Conservation (phyloP, 768 basidiomycete genomes). For the Xerocomellus amylosporus region DNA sequence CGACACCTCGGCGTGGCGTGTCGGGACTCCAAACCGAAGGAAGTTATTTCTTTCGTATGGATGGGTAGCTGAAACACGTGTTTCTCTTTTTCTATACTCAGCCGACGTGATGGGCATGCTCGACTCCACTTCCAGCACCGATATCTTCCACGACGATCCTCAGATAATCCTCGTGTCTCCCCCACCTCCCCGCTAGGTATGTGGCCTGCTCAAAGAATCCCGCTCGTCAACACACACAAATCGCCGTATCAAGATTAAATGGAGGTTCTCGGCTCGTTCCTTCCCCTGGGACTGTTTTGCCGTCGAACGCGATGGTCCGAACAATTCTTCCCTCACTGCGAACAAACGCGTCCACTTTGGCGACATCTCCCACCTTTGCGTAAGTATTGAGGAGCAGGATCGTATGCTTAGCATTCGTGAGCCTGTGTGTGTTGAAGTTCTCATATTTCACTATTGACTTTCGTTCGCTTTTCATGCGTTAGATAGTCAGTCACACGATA, state of each 20-base stretch:
- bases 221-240: slow-evolving; percentile 93
- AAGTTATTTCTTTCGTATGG: neutral
- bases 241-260: slow-evolving; percentile 96
- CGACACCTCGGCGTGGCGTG: slow-evolving; percentile 15
- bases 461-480: too few relatives aligned
- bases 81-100: neutral
- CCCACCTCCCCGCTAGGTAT: slow-evolving; percentile 90
- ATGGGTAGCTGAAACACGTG: neutral
- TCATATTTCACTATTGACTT: too few relatives aligned
- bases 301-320: slow-evolving; percentile 16
- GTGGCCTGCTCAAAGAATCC: slow-evolving; percentile 94
- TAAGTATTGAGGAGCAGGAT: slow-evolving; percentile 96
- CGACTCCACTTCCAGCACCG: slow-evolving; percentile 30
- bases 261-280: slow-evolving; percentile 69
- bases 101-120: slow-evolving; percentile 16
- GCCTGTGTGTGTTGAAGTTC: too few relatives aligned
- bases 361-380: slow-evolving; percentile 91
- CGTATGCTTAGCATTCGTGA: slow-evolving; percentile 95
- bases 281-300: slow-evolving; percentile 27
- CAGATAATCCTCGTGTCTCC: slow-evolving; percentile 88
- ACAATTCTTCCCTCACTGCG: slow-evolving; percentile 71
- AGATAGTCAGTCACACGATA: too few relatives aligned
- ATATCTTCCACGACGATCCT: slow-evolving; percentile 94
- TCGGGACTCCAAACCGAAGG: slow-evolving; percentile 21
- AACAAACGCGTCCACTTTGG: slow-evolving; percentile 87